Conservation (phyloP, 768 basidiomycete species). For the Macrolepiota albuminosa region DNA sequence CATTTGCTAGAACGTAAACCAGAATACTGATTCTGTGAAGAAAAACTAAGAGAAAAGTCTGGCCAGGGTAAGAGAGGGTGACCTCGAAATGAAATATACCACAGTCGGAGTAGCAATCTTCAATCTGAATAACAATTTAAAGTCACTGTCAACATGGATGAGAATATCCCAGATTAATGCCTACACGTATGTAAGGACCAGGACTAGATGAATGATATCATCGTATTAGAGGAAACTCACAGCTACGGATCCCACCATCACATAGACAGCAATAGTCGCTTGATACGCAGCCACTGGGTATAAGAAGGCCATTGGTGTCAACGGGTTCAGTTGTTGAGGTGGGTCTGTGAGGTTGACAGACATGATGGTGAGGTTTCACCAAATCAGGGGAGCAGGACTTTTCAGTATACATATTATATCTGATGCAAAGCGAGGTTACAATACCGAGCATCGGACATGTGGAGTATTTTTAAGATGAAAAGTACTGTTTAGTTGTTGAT, state of each 20-base stretch:
- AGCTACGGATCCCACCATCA: slow-evolving; percentile 18
- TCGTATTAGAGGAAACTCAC: slow-evolving; percentile 2
- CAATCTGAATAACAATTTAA: slow-evolving; percentile 16
- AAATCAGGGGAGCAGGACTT: background rate
- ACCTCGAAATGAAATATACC: slow-evolving; percentile 29
- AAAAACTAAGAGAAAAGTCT: background rate
- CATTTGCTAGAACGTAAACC: slow-evolving; percentile 16
- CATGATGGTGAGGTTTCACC: background rate
- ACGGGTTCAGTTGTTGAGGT: slow-evolving; percentile 20
- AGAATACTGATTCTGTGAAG: slow-evolving; percentile 17
- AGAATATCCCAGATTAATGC: slow-evolving; percentile 29
- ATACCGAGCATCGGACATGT: no score
- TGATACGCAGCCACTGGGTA: slow-evolving; percentile 22
- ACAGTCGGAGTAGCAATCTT: slow-evolving; percentile 16
- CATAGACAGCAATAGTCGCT: slow-evolving; percentile 21
- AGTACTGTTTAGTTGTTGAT: no score
- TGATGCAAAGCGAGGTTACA: no score
- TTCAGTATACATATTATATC: background rate
- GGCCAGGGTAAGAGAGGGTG: background rate
- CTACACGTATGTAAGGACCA: slow-evolving; percentile 7
- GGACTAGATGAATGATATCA: background rate
- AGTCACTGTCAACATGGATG: slow-evolving; percentile 22
- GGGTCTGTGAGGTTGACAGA: slow-evolving; percentile 2
- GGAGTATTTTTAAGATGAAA: no score
- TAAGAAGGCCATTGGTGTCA: slow-evolving; percentile 27